phyloP scores from a whole-genome alignment of 208 protist genomes.

The Crithidia sp. region DNA sequence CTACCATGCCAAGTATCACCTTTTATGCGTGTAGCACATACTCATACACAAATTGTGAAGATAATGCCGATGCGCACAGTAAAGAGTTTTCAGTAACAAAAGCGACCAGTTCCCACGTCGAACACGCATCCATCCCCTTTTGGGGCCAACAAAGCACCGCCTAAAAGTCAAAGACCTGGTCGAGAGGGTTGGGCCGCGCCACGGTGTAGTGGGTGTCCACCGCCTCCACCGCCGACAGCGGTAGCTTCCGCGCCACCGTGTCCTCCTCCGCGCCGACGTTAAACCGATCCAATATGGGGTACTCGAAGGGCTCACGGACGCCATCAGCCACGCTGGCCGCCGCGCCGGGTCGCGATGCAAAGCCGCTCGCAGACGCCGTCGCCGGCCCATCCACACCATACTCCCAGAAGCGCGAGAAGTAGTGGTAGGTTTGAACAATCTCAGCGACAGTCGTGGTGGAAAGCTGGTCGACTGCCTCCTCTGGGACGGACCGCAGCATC shows the following conservation, averaged over 20 bases:
- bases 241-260: too few species aligned
- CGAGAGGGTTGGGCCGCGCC: conserved; percentile 26
- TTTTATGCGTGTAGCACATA: too few species aligned
- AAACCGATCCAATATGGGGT: conserved; percentile 19
- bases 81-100: too few species aligned
- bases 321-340: not conserved
- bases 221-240: too few species aligned
- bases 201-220: not conserved
- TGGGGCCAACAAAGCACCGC: too few species aligned
- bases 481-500: conserved; percentile 46
- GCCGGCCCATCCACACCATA: conserved; percentile 62
- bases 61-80: too few species aligned
- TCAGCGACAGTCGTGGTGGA: conserved; percentile 46
- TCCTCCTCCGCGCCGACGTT: not conserved
- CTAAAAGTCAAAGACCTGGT: conserved; percentile 35
- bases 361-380: not conserved
- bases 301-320: not conserved
- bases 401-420: conserved; percentile 69
- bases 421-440: conserved; percentile 60
- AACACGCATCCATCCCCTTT: too few species aligned
- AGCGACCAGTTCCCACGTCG: too few species aligned
- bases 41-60: too few species aligned
- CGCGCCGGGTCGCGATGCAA: not conserved
- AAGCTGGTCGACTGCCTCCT: conserved; percentile 42
- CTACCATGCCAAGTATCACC: too few species aligned